Evolutionary conservation across 441 rosid species (phyloP), one percentile per base, ranked within the genome.

Genomic region (Raphanus hybrid): DNA sequence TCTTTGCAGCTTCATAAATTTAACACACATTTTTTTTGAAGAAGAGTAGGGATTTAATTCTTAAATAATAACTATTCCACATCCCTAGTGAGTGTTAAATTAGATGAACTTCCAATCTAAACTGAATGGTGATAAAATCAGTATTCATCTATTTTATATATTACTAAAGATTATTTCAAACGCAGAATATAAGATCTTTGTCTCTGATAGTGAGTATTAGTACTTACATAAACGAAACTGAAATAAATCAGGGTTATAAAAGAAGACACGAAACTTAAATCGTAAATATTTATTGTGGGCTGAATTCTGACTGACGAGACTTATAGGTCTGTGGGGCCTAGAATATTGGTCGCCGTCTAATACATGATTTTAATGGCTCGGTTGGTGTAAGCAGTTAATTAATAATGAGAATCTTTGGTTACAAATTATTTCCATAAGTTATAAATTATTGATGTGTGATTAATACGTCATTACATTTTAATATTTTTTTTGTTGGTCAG

Each of bases 321-420:
- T 50, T 64, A 41, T 15, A 59, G 12, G 5, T 59, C 3, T 59
- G 76, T 71, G 64, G 69, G 76, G 76, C 68, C 41, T 10, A 66
- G 73, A 71, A 78, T 78, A 72, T 66, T 45, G 74, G 73, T 72
- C 76, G 81, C 57, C 67, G 69, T 72, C 75, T n/a, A 48, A 60
- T 58, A 59, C 81, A 77, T 58, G 72, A 52, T 29, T 64, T 64
- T 39, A 48, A 70, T 64, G 61, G 71, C 66, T 77, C 39, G 41
- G 75, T 71, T 71, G 73, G 72, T 64, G 66, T 32, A 76, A 29
- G 39, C 23, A 70, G 58, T 61, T 76, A 26, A 69, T 15, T 68
- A 52, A 39, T 69, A 7, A 77, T 64, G 71, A 71, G 67, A 71
- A 71, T 77, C 73, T 77, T 71, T 59, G 45, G 55, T 61, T 50